Conservation (phyloP, 805 yeast genomes). For the Myxozyma neotropica region DNA sequence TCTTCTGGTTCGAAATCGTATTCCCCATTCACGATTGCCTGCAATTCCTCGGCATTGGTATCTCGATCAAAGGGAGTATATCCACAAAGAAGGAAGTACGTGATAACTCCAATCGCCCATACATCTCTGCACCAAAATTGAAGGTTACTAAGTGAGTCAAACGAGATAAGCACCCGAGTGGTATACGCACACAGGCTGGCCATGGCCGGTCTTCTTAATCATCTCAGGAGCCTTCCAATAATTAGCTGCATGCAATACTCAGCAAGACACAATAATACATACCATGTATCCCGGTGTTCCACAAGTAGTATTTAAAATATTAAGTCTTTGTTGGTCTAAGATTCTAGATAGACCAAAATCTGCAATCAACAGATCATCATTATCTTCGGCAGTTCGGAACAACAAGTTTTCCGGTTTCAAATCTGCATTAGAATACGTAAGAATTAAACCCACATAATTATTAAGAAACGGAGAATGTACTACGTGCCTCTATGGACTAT, state of each 20-base stretch:
- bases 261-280: background rate
- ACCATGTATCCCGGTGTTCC: constrained; percentile 73
- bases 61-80: constrained; percentile 81
- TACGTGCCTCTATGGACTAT: constrained; percentile 60
- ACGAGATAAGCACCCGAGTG: background rate
- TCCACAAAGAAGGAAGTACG: constrained; percentile 71
- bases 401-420: constrained; percentile 72
- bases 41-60: constrained; percentile 64
- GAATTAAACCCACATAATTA: background rate
- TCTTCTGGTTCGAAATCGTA: constrained; percentile 63
- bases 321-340: constrained; percentile 45
- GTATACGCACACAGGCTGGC: constrained; percentile 48
- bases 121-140: constrained; percentile 49
- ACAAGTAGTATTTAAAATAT: constrained; percentile 50
- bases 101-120: constrained; percentile 76
- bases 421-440: constrained; percentile 43
- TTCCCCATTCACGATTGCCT: constrained; percentile 62
- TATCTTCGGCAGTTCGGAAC: constrained; percentile 48
- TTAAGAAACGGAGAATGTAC: no score
- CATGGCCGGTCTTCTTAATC: constrained; percentile 55
- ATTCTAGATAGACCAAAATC: constrained; percentile 68
- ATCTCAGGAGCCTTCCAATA: constrained; percentile 61
- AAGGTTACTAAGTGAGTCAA: background rate
- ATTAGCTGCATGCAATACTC: background rate
- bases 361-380: constrained; percentile 52